phyloP scores from a whole-genome alignment of 768 basidiomycete genomes.

The Podaxis mareebaensis region DNA sequence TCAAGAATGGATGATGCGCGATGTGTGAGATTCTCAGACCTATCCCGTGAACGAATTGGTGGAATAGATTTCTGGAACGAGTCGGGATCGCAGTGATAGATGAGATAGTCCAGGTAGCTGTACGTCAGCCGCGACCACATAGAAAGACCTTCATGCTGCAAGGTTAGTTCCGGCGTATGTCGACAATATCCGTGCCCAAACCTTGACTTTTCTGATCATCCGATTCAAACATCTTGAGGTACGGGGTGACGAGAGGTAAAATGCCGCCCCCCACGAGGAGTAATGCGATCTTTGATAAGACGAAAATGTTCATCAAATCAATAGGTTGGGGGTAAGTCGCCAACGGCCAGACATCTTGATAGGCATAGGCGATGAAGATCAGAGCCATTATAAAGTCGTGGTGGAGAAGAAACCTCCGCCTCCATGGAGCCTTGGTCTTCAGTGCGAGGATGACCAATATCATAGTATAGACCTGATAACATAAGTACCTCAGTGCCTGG shows the following conservation, averaged over 20 bases:
- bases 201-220: background rate
- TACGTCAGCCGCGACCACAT: slow-evolving; percentile 44
- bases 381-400: background rate
- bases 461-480: background rate
- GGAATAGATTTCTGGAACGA: slow-evolving; percentile 57
- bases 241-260: slow-evolving; percentile 52
- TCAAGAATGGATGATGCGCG: background rate
- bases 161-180: slow-evolving; percentile 28
- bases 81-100: slow-evolving; percentile 44
- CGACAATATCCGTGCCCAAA: background rate
- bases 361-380: slow-evolving; percentile 42
- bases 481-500: background rate
- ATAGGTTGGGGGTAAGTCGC: slow-evolving; percentile 47
- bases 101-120: slow-evolving; percentile 54
- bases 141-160: slow-evolving; percentile 34
- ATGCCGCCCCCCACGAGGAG: slow-evolving; percentile 20
- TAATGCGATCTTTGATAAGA: slow-evolving; percentile 28
- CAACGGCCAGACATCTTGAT: slow-evolving; percentile 61
- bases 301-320: slow-evolving; percentile 43
- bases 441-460: background rate
- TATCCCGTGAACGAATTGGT: slow-evolving; percentile 62
- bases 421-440: background rate
- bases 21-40: slow-evolving; percentile 23
- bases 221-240: slow-evolving; percentile 23
- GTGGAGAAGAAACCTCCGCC: background rate